phyloP scores from a whole-genome alignment of 495 filamentous ascomycete species.

The Choiromyces venosus region DNA sequence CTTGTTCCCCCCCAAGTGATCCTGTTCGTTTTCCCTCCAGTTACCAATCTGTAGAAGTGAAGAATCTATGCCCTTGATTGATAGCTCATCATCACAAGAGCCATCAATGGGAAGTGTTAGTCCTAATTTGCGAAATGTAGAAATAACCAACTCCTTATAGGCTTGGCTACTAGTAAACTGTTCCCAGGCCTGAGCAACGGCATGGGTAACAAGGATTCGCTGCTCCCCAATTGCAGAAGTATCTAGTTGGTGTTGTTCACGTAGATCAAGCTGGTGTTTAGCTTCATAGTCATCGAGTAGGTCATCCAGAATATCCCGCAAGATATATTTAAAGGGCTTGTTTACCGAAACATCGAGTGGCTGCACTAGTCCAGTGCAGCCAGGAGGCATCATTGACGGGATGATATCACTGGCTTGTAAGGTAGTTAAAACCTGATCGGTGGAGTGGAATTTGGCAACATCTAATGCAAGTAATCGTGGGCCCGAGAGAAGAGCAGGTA shows the following conservation, averaged over 20 bases:
- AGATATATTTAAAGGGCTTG: background rate
- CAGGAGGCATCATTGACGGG: constrained; percentile 2
- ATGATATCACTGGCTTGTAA: constrained; percentile 6
- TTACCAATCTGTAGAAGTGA: constrained; percentile 8
- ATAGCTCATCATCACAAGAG: constrained; percentile 15
- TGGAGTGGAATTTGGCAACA: constrained; percentile 11
- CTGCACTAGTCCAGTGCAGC: constrained; percentile 11
- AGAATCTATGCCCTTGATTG: constrained; percentile 14
- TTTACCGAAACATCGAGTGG: constrained; percentile 12
- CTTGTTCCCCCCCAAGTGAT: too few species aligned
- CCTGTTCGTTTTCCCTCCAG: background rate
- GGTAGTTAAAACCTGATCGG: constrained; percentile 1
- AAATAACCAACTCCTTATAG: constrained; percentile 12
- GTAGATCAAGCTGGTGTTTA: background rate
- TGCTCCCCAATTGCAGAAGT: constrained; percentile 6
- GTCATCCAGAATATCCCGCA: constrained; percentile 7
- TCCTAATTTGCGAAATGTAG: constrained; percentile 15
- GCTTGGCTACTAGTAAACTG: background rate
- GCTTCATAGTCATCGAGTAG: constrained; percentile 3
- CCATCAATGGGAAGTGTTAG: constrained; percentile 18
- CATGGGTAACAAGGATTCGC: constrained; percentile 4
- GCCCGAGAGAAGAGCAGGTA: constrained; percentile 2
- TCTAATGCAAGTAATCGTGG: constrained; percentile 2
- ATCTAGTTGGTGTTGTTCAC: background rate
- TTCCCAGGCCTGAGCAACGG: constrained; percentile 14